These are phyloP conservation scores for Plasmodium vinckei DNA, from an alignment of 169 alveolate species.

Conservation along the genomic window DNA sequence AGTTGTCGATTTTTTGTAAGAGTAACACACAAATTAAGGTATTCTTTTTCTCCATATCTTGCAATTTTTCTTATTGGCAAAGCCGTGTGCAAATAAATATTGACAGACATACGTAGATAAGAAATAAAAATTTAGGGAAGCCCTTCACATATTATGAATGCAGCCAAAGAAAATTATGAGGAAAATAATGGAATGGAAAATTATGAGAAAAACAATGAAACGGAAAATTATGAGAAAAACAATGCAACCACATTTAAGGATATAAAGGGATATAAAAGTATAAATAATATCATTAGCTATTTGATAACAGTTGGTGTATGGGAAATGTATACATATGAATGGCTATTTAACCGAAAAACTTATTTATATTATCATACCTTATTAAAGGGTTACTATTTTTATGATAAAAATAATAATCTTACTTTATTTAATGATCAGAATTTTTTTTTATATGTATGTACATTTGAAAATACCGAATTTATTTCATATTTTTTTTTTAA, in stretches of 20 bases:
- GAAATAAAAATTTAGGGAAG: too few relatives aligned
- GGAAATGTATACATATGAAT: constrained; percentile 73
- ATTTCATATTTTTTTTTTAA: constrained; percentile 36
- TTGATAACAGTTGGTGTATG: constrained; percentile 47
- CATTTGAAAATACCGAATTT: constrained; percentile 70
- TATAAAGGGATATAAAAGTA: constrained; percentile 36
- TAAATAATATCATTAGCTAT: constrained; percentile 40
- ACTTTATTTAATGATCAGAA: constrained; percentile 36
- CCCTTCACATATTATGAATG: neutral
- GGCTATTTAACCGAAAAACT: constrained; percentile 59
- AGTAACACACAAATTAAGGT: too few relatives aligned
- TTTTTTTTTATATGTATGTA: constrained; percentile 55
- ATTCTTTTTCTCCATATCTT: too few relatives aligned
- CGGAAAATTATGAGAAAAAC: too few relatives aligned
- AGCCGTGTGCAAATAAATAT: too few relatives aligned
- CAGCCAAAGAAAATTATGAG: neutral
- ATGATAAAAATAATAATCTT: constrained; percentile 61
- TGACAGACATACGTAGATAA: too few relatives aligned
- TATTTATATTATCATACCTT: constrained; percentile 51
- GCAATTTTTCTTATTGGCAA: too few relatives aligned
- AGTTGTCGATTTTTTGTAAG: too few relatives aligned
- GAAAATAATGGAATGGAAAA: neutral
- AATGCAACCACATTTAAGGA: constrained; percentile 13
- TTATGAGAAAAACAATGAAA: neutral
- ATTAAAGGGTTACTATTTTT: constrained; percentile 43